Base-by-base conservation (phyloP, 176 grass and related monocot species). In the Neostapfia colusana region DNA sequence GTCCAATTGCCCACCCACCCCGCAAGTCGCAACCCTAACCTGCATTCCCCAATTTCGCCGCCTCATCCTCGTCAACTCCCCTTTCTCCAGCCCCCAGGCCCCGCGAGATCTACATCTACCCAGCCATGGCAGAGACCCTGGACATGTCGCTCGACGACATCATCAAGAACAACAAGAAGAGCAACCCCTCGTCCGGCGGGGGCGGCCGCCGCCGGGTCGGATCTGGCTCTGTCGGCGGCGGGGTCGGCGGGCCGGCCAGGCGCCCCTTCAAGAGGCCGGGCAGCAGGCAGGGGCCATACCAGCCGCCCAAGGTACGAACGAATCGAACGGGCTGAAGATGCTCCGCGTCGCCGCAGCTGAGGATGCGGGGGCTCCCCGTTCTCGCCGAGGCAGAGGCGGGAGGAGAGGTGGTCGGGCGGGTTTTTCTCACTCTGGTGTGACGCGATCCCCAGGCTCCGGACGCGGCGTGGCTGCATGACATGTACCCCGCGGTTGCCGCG, bases 131-230 rank as follows among this genome's bases (percentile, higher is more conserved):
- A 40, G 93, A 91, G 42, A 81, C 89, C 46, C 80, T 99, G 65
- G 92, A 99, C 81, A 95, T 99, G 91, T 90, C 87, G 37, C 82
- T 99, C 72, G 96, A 99, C 27, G 92, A 99, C 79, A 90, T 99
- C 77, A 99, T 99, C 77, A 99, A 92, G 85, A 99, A 50, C 78
- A 99, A 92, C 96, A 99, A 95, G 95, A 99, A 95, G 91, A 70
- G 73, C 68, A 74, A 84, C 40, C n/a, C 84, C 50, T 81, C 85
- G 2, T 70, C 69, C 35, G 80, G 49, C 1, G 82, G 71, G 27
- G 72, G 69, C 16, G 56, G 67, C 75, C 70, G 68, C 80, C 79
- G 74, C 65, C 79, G 66, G 18, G 62, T 87, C 63, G 58, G 79
- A 85, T 76, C 70, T 48, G 77, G 66, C 75, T 76, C 70, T 48